These are phyloP conservation scores for Beta macrorhiza DNA, from an alignment of 179 eudicot genomes.

Conservation along the genomic window DNA sequence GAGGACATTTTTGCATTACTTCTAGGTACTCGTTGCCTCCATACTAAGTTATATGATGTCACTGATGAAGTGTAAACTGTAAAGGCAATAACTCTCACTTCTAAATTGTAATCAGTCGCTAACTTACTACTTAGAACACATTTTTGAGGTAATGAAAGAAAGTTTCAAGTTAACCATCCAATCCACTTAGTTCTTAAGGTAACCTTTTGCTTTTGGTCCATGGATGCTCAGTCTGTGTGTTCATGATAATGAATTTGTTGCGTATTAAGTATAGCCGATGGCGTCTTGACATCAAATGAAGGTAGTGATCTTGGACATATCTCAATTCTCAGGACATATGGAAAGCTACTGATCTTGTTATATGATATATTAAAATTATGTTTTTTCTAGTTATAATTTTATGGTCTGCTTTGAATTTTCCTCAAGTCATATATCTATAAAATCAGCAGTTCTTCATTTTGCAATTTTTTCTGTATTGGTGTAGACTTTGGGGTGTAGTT, in stretches of 20 bases:
- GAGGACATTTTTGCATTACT: neutral
- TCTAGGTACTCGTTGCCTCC: neutral
- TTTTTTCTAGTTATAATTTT: neutral
- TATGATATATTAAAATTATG: neutral
- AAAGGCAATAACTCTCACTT: neutral
- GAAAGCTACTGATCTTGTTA: neutral
- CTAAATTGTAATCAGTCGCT: neutral
- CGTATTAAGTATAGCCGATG: no score
- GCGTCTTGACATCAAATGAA: no score
- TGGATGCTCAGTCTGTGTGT: neutral
- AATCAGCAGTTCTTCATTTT: neutral
- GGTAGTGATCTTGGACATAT: no score
- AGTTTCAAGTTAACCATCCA: neutral
- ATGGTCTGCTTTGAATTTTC: neutral
- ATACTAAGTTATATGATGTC: neutral
- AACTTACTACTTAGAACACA: neutral
- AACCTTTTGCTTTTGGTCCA: neutral
- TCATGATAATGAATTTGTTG: neutral
- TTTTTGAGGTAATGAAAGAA: neutral
- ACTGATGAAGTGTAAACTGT: neutral
- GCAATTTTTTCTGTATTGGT: neutral
- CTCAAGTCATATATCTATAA: neutral
- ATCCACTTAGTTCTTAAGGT: neutral
- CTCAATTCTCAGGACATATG: no score
- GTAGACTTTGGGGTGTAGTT: no score